Conservation (phyloP, 176 grass and related monocot species). For the Phragmites australis region DNA sequence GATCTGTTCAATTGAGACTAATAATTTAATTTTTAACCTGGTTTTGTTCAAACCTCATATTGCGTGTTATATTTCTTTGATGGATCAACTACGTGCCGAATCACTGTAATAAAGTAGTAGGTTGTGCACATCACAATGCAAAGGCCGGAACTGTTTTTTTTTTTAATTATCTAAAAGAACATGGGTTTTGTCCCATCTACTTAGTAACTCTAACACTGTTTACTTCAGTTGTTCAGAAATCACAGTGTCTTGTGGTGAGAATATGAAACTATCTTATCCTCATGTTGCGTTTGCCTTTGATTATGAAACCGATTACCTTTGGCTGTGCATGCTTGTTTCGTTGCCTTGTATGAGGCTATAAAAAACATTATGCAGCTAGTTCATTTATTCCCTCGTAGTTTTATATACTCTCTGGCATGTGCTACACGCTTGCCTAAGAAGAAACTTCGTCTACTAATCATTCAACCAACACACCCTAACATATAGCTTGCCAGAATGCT, state of each 20-base stretch:
- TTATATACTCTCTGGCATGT: slow-evolving; percentile 27
- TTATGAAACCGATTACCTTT: neutral
- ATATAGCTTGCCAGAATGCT: slow-evolving; percentile 13
- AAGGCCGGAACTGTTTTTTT: too few relatives aligned
- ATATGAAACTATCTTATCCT: neutral
- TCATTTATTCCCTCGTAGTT: neutral
- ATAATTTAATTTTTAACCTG: too few relatives aligned
- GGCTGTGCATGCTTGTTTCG: neutral
- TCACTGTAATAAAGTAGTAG: too few relatives aligned
- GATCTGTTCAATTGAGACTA: too few relatives aligned
- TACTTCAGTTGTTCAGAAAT: neutral
- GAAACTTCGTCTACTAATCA: slow-evolving; percentile 55
- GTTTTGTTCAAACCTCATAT: too few relatives aligned
- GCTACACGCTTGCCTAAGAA: slow-evolving; percentile 39
- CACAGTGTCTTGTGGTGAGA: neutral
- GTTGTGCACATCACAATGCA: too few relatives aligned
- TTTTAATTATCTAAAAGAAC: too few relatives aligned
- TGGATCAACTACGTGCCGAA: too few relatives aligned
- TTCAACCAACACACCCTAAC: slow-evolving; percentile 25
- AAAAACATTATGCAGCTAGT: neutral
- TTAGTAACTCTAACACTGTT: neutral
- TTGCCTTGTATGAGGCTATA: neutral
- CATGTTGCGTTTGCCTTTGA: neutral
- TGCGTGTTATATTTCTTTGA: too few relatives aligned
- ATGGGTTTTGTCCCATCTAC: too few relatives aligned